Conservation (phyloP, 768 basidiomycete species). For the Holtermanniella nyarrowii region DNA sequence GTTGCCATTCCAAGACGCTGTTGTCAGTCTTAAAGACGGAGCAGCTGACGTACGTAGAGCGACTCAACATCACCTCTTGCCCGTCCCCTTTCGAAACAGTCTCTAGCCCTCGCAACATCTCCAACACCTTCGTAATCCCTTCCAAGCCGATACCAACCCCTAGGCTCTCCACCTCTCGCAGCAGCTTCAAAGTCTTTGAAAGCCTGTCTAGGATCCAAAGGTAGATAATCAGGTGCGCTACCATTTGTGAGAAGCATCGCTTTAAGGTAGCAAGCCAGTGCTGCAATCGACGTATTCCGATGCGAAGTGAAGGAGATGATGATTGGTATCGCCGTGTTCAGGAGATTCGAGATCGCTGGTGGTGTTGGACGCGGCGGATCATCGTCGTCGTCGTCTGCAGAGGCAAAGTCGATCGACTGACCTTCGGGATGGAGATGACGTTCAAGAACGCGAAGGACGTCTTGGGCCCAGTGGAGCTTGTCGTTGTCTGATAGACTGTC, state of each 20-base stretch:
- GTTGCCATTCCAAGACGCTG: conserved; percentile 90
- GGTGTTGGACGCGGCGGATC: conserved; percentile 38
- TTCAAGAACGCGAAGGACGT: conserved; percentile 71
- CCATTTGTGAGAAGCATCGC: conserved; percentile 67
- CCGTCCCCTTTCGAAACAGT: conserved; percentile 77
- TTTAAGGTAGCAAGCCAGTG: conserved; percentile 67
- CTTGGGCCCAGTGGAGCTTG: conserved; percentile 67
- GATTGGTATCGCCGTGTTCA: conserved; percentile 50
- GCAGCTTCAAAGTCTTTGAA: conserved; percentile 83
- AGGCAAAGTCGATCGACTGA: conserved; percentile 13
- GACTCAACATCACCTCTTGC: conserved; percentile 66
- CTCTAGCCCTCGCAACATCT: conserved; percentile 60
- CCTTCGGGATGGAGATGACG: conserved; percentile 45
- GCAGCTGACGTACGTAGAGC: conserved; percentile 54
- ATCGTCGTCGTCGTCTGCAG: too few relatives aligned
- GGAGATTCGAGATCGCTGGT: conserved; percentile 45
- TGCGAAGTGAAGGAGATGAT: conserved; percentile 45
- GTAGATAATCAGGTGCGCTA: conserved; percentile 47
- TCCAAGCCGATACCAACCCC: conserved; percentile 87
- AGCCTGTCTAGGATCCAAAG: conserved; percentile 61
- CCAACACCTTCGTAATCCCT: conserved; percentile 80
- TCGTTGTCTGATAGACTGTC: conserved; percentile 49
- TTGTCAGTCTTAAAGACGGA: conserved; percentile 7
- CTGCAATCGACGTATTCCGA: conserved; percentile 44
- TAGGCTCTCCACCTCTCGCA: conserved; percentile 61